Evolutionary conservation across 139 green algal genomes (phyloP), one percentile per base, ranked within the genome.

Genomic region (Volvox reticuliferus): DNA sequence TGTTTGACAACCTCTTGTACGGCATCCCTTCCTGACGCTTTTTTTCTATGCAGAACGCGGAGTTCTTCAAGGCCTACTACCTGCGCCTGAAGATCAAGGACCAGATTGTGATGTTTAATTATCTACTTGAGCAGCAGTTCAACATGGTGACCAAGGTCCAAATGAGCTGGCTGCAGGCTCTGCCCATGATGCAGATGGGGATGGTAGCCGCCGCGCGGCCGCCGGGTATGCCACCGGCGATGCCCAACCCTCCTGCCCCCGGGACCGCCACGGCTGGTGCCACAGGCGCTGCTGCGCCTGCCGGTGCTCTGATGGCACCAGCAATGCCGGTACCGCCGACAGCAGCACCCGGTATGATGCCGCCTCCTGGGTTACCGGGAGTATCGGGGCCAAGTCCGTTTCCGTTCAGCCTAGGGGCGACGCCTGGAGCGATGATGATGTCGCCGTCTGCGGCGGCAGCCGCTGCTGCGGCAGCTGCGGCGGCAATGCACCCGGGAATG

Each of bases 51-150:
- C 65, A 99, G 88, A 99, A 99, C 88, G 93, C 96, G 9, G 95
- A 97, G 32, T 99, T 99, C 86, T 99, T 99, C 92, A 88, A 91
- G 33, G 95, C 95, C 0, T 99, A 99, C 95, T 95, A 98, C 92
- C 94, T 97, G 28, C 95, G 97, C 1, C 92, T 98, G 28, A 97
- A 97, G 85, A 88, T 99, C 20, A 99, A 98, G 91, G 96, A 97
- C 89, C 87, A 91, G 93, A 97, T 99, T 32, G 92, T 98, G 33
- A 95, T 98, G 93, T 99, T 99, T 94, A 99, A 99, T 94, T 93
- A 98, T 92, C 94, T 99, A 17, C 92, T 98, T 80, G 96, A 98
- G 89, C 96, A 99, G 92, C 97, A 99, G 87, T 85, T 97, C 76
- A 73, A 91, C 37, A 95, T 96, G 93, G 87, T 95, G 67, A 85